A percentile compares a stretch with the other conserved stretches of the same genome.
phyloP scores from a whole-genome alignment of 768 basidiomycete species.

The Tylopilus rubrobrunneus region DNA sequence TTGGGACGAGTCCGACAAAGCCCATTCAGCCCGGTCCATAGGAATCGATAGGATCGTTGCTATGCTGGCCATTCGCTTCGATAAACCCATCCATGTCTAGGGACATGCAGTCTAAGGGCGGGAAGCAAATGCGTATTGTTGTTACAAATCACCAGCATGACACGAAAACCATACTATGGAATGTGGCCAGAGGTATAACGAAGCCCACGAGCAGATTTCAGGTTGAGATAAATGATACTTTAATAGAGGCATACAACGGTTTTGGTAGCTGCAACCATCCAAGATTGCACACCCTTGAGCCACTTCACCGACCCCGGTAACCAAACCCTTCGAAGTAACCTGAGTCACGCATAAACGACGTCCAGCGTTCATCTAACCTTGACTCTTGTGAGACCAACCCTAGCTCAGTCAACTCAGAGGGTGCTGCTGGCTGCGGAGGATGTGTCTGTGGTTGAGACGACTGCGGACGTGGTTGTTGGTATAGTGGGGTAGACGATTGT shows the following conservation, averaged over 20 bases:
- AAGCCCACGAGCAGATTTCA: not conserved
- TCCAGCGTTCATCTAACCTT: constrained; percentile 55
- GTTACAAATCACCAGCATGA: not conserved
- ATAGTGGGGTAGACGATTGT: constrained; percentile 2
- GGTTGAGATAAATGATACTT: not conserved
- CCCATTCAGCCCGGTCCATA: too few species aligned
- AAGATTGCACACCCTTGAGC: not conserved
- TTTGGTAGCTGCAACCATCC: not conserved
- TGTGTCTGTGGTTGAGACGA: constrained; percentile 9
- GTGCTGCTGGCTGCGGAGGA: constrained; percentile 11
- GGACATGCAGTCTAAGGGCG: not conserved
- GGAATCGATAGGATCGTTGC: not conserved
- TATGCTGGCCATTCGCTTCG: not conserved
- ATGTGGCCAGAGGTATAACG: not conserved
- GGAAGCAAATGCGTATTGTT: not conserved
- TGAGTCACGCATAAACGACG: constrained; percentile 58
- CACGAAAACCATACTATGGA: not conserved
- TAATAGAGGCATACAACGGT: not conserved
- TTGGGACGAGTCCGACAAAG: too few species aligned
- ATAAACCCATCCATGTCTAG: not conserved
- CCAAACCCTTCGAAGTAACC: constrained; percentile 40
- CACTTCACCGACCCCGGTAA: constrained; percentile 19
- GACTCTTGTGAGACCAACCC: constrained; percentile 58
- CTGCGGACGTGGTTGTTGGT: not conserved
- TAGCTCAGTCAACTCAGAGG: constrained; percentile 51